phyloP scores from a whole-genome alignment of 2,329 filamentous ascomycete genomes.

The Cordyceps farinosa region DNA sequence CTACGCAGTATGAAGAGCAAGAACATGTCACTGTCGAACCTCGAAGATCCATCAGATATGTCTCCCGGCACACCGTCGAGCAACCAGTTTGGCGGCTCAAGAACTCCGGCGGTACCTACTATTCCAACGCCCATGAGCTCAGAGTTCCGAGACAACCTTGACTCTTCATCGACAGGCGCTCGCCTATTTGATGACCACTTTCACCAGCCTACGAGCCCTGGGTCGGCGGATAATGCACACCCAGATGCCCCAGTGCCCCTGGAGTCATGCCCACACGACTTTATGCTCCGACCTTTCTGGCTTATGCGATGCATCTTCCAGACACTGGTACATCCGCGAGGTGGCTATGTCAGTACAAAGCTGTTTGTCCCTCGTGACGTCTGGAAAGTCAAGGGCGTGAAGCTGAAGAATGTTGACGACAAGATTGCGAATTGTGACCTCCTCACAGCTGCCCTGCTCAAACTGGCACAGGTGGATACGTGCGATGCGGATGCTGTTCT shows the following conservation, averaged over 20 bases:
- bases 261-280: conserved; percentile 87
- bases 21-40: conserved; percentile 64
- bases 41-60: conserved; percentile 60
- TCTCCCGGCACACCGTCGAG: conserved; percentile 74
- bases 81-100: conserved; percentile 58
- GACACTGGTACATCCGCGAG: conserved; percentile 84
- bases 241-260: conserved; percentile 70
- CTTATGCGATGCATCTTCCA: conserved; percentile 93
- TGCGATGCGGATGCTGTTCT: conserved; percentile 87
- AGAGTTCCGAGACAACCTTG: conserved; percentile 56
- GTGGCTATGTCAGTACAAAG: conserved; percentile 86
- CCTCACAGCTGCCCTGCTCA: conserved; percentile 81
- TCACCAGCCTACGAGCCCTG: conserved; percentile 61
- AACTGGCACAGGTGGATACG: conserved; percentile 79
- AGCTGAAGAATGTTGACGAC: conserved; percentile 86
- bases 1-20: conserved; percentile 68
- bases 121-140: conserved; percentile 65
- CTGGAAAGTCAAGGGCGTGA: conserved; percentile 91
- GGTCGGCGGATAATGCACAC: conserved; percentile 60
- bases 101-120: conserved; percentile 50
- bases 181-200: conserved; percentile 83
- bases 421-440: conserved; percentile 91
- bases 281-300: conserved; percentile 93
- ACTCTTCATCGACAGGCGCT: conserved; percentile 62
- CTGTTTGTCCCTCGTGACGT: conserved; percentile 90